Evolutionary conservation across 257 asterid genomes (phyloP).

Genomic region (Nicotiana benthamiana): DNA sequence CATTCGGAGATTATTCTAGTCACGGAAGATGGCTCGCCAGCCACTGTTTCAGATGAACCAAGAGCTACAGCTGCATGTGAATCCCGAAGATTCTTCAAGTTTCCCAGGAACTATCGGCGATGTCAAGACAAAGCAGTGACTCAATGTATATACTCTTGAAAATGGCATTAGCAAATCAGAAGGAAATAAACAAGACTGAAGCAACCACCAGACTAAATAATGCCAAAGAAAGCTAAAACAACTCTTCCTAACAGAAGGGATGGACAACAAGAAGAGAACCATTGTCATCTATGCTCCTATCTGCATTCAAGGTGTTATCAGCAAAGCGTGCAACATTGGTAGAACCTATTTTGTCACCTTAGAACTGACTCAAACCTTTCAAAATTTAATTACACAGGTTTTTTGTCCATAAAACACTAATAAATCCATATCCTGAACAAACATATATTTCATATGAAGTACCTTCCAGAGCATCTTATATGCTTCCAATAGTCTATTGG

Average conservation of each 20-base stretch:
- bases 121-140: neutral
- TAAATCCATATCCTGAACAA: neutral
- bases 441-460: conserved; percentile 10
- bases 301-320: neutral
- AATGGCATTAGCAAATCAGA: neutral
- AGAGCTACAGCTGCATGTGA: conserved; percentile 85
- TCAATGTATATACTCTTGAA: neutral
- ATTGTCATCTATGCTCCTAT: neutral
- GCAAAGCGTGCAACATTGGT: neutral
- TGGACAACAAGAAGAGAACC: neutral
- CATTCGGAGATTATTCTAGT: conserved; percentile 88
- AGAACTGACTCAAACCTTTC: neutral
- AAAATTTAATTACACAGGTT: neutral
- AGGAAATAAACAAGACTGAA: neutral
- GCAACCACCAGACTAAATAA: neutral
- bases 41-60: conserved; percentile 75
- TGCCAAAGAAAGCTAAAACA: neutral
- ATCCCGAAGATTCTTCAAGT: conserved; percentile 91
- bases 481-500: conserved; percentile 89
- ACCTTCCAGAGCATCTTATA: conserved; percentile 98
- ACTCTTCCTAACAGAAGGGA: neutral
- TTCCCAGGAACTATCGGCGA: conserved; percentile 63
- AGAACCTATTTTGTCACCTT: neutral
- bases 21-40: conserved; percentile 85
- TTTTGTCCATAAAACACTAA: neutral